Percentiles rank a stretch among this genome's conserved stretches.
Conservation (phyloP, 768 basidiomycete species). For the Strobilomyces dryophilus region DNA sequence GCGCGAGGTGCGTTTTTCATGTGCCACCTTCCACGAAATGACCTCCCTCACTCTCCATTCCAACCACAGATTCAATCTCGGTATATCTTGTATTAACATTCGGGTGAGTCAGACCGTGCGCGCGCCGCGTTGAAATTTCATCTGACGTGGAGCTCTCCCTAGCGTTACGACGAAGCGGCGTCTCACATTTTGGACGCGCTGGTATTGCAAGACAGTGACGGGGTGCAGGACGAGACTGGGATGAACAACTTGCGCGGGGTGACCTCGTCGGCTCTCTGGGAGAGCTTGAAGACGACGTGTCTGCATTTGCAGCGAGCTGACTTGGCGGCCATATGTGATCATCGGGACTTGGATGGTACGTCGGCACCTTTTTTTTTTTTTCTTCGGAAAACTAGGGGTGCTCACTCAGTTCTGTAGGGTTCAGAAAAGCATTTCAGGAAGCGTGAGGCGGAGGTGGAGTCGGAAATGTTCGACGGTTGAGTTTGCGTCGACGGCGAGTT, state of each 20-base stretch:
- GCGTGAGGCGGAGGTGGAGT: neutral
- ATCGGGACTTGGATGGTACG: slow-evolving; percentile 63
- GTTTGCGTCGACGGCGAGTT: too few relatives aligned
- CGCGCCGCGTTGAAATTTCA: neutral
- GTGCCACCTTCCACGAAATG: neutral
- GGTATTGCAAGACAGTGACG: slow-evolving; percentile 82
- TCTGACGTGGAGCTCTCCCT: neutral
- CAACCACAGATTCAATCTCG: slow-evolving; percentile 78
- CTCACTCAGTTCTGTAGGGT: slow-evolving; percentile 9
- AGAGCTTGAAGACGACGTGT: slow-evolving; percentile 79
- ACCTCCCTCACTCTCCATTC: neutral
- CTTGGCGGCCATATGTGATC: slow-evolving; percentile 69
- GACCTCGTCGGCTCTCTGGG: slow-evolving; percentile 79
- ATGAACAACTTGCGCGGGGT: slow-evolving; percentile 60
- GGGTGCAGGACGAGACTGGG: slow-evolving; percentile 44
- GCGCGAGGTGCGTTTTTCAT: slow-evolving; percentile 58
- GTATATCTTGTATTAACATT: slow-evolving; percentile 88
- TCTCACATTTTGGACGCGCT: slow-evolving; percentile 87
- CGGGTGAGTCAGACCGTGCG: slow-evolving; percentile 42
- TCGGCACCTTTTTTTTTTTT: neutral
- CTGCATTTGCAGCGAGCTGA: slow-evolving; percentile 77
- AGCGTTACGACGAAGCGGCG: slow-evolving; percentile 86
- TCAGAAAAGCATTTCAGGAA: slow-evolving; percentile 10
- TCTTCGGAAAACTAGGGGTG: neutral
- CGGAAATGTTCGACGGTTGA: too few relatives aligned